phyloP scores from a whole-genome alignment of 176 grass and related monocot genomes.

The Melocanna baccifera region DNA sequence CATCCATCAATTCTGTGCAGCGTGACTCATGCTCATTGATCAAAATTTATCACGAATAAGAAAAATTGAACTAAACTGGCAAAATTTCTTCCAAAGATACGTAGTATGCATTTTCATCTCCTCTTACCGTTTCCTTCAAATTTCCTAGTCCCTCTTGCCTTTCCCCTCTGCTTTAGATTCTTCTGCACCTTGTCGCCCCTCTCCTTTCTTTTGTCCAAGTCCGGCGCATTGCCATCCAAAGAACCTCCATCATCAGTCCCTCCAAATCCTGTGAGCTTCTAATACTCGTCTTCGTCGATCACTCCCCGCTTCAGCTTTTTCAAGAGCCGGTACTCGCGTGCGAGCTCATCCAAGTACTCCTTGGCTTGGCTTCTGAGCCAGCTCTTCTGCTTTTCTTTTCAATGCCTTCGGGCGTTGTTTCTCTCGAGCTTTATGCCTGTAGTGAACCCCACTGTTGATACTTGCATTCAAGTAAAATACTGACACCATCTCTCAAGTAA shows the following conservation, averaged over 20 bases:
- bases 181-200: conserved; percentile 35
- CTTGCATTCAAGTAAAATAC: not conserved
- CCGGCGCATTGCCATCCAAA: not conserved
- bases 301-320: conserved; percentile 74
- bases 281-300: conserved; percentile 74
- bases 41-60: not conserved
- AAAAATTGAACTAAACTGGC: not conserved
- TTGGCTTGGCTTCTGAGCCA: conserved; percentile 60
- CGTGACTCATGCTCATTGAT: not conserved
- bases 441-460: not conserved
- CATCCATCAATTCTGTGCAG: not conserved
- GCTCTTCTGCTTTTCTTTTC: conserved; percentile 70
- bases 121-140: conserved; percentile 42
- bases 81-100: not conserved
- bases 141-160: conserved; percentile 39
- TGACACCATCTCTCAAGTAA: not conserved
- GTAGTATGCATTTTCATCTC: conserved; percentile 4
- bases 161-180: conserved; percentile 56
- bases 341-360: conserved; percentile 66
- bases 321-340: conserved; percentile 69
- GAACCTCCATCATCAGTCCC: too few relatives aligned
- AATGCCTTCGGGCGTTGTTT: conserved; percentile 71
- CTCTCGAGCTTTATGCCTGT: conserved; percentile 76
- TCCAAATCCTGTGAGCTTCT: conserved; percentile 54
- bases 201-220: conserved; percentile 30